Evolutionary conservation across 1,284 basidiomycete genomes (phyloP), one percentile per base, ranked within the genome.

Genomic region (Macrocystidia cucumis): DNA sequence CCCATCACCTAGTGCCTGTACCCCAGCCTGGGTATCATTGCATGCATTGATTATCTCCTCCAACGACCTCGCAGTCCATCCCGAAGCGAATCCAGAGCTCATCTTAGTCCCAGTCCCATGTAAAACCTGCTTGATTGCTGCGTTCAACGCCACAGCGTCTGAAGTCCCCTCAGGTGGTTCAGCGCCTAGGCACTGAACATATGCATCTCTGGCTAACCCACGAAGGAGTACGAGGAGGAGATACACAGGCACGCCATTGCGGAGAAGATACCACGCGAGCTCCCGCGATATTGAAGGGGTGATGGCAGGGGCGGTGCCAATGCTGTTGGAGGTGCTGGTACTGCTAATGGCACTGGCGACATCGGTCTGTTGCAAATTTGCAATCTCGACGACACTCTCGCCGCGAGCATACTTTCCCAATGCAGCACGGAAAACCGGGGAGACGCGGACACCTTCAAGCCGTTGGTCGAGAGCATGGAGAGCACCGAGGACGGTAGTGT

Each of bases 211-310:
- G 1, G 79, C 80, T 1, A 83, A 64, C 25, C 65, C 63, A 30
- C 65, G 68, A 36, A 86, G 57, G 5, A 79, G 62, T 3, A 65
- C 59, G 6, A 86, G 64, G 14, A 84, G 49, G 0, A 74, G 75
- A 1, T 79, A 74, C 1, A 73, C 75, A 0, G 82, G 82, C 1
- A 85, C 78, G 6, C 69, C 69, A 45, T 83, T 75, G 35, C 79
- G 61, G 31, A 74, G 51, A n/a, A 86, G 62, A 48, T 86, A 86
- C 62, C 68, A 68, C 31, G 72, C 65, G 4, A 73, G 57, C 29
- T 55, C 45, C 12, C 51, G 55, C 12, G 57, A 58, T 14, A 55
- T 39, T 34, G 32, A 44, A 25, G 37, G 24, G 25, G 34, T 43
- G 17, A 34, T 29, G n/a, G 50, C 41, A 1, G 43, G 39, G 7